A percentile compares a stretch with the other conserved stretches of the same genome.
Evolutionary conservation across 1,284 basidiomycete species (phyloP).

Genomic region (Ceratobasidium sp.): DNA sequence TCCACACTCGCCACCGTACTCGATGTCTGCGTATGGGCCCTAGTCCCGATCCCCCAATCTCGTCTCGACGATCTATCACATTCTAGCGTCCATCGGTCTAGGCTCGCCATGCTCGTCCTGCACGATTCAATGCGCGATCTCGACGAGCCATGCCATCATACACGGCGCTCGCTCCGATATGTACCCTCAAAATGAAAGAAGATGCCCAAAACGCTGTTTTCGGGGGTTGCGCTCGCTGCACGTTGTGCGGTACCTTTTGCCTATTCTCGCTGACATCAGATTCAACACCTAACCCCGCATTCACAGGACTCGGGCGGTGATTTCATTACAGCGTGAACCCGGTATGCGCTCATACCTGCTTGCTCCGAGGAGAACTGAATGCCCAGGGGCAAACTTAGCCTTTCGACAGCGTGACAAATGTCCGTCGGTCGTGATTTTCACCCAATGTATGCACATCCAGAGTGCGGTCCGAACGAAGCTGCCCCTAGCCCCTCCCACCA

Average conservation of each 20-base stretch:
- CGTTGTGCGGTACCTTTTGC: neutral
- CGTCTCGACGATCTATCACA: constrained; percentile 16
- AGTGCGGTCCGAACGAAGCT: constrained; percentile 8
- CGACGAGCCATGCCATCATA: neutral
- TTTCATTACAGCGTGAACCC: neutral
- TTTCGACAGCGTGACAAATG: neutral
- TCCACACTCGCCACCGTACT: neutral
- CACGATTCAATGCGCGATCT: constrained; percentile 4
- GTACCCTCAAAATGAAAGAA: constrained; percentile 36
- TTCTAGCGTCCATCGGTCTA: constrained; percentile 9
- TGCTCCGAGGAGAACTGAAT: neutral
- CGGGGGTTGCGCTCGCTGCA: neutral
- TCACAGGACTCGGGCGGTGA: neutral
- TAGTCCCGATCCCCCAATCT: constrained; percentile 8
- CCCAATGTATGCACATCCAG: constrained; percentile 1
- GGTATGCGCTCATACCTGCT: constrained; percentile 7
- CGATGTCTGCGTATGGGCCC: constrained; percentile 8
- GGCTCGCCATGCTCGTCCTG: constrained; percentile 1
- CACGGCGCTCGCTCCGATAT: constrained; percentile 16
- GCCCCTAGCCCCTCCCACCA: constrained; percentile 4
- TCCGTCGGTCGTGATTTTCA: neutral
- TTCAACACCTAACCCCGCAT: neutral
- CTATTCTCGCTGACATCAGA: neutral
- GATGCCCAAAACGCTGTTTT: constrained; percentile 17
- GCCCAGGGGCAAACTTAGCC: neutral